Evolutionary conservation across 768 basidiomycete genomes (phyloP).

Genomic region (Russula ochroleuca): DNA sequence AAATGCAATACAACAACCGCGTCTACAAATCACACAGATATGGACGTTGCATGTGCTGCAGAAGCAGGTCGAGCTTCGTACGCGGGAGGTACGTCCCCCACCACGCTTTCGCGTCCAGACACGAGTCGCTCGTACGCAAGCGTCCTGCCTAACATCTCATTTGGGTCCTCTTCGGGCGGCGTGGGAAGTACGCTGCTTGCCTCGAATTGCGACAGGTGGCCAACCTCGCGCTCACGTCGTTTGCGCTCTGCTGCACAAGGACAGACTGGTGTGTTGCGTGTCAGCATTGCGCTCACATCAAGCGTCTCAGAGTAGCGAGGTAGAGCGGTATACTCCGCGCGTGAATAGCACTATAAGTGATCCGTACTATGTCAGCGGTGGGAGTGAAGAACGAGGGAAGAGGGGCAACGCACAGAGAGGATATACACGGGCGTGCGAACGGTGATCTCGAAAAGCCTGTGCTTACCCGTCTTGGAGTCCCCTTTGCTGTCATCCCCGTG

Average conservation of each 20-base stretch:
- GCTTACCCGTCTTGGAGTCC: constrained; percentile 62
- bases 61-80: constrained; percentile 41
- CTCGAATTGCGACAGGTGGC: background rate
- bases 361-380: background rate
- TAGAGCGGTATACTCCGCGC: constrained; percentile 12
- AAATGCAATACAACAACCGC: background rate
- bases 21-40: constrained; percentile 3
- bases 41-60: background rate
- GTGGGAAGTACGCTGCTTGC: background rate
- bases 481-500: constrained; percentile 68
- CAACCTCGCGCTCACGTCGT: constrained; percentile 4
- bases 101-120: constrained; percentile 74
- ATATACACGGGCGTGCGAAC: constrained; percentile 83
- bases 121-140: constrained; percentile 67
- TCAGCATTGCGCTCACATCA: background rate
- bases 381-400: background rate
- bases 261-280: constrained; percentile 1
- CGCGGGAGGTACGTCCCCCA: constrained; percentile 82
- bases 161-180: constrained; percentile 27
- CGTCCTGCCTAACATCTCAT: constrained; percentile 42
- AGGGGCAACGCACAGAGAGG: constrained; percentile 60
- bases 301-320: constrained; percentile 22
- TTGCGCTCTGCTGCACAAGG: constrained; percentile 6
- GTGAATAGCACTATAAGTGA: constrained; percentile 16
- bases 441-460: constrained; percentile 83